Evolutionary conservation across 352 stramenopile species (phyloP).

Genomic region (Phytophthora melonis): DNA sequence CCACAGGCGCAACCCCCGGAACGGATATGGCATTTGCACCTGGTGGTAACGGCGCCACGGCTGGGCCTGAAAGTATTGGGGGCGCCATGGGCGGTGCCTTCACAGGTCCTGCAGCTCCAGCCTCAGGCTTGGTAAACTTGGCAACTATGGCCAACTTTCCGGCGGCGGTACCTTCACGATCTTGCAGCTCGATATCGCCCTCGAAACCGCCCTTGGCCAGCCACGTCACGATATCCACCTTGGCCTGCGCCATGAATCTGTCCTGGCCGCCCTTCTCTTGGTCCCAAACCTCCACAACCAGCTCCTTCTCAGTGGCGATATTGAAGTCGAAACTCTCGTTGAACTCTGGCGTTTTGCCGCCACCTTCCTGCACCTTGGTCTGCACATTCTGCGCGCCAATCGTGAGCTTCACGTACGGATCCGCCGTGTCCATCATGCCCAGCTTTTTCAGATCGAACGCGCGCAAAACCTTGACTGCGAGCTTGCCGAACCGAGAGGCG

Average conservation of each 20-base stretch:
- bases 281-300: conserved; percentile 93
- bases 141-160: conserved; percentile 90
- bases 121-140: conserved; percentile 84
- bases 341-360: conserved; percentile 94
- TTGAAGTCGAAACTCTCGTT: conserved; percentile 96
- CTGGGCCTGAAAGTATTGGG: conserved; percentile 68
- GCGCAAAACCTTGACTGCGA: conserved; percentile 92
- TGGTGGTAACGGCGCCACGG: conserved; percentile 67
- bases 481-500: conserved; percentile 89
- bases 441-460: conserved; percentile 93
- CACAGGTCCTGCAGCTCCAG: conserved; percentile 41
- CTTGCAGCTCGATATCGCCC: conserved; percentile 91
- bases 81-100: conserved; percentile 68
- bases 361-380: conserved; percentile 88
- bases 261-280: conserved; percentile 91
- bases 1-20: conserved; percentile 58
- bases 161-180: conserved; percentile 78
- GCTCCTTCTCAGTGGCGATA: conserved; percentile 95
- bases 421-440: conserved; percentile 93
- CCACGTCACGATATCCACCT: conserved; percentile 94
- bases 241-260: conserved; percentile 93
- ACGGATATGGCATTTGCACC: conserved; percentile 65
- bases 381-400: conserved; percentile 87
- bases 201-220: conserved; percentile 93
- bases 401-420: conserved; percentile 95